Evolutionary conservation across 805 yeast genomes (phyloP).

Genomic region (Priceomyces castillae): DNA sequence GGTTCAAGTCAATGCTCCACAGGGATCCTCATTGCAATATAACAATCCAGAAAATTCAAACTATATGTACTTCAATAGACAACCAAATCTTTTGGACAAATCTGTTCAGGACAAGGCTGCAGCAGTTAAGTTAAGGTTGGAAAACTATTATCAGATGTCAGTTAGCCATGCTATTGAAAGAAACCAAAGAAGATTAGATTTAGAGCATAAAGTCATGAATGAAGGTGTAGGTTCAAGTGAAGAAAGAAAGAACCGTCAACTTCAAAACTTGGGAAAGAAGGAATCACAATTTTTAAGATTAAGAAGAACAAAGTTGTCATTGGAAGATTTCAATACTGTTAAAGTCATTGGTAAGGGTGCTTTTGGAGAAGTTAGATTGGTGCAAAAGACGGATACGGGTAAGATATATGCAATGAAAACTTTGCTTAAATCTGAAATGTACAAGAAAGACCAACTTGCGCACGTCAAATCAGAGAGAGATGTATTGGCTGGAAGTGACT

Average conservation of each 20-base stretch:
- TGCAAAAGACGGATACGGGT: constrained; percentile 89
- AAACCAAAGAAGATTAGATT: constrained; percentile 84
- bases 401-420: constrained; percentile 95
- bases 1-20: background rate
- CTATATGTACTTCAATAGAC: constrained; percentile 74
- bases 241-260: constrained; percentile 80
- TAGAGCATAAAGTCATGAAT: constrained; percentile 66
- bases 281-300: constrained; percentile 84
- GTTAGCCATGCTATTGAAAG: constrained; percentile 93
- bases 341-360: constrained; percentile 97
- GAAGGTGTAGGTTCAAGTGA: constrained; percentile 70
- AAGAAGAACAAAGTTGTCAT: constrained; percentile 75
- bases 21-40: background rate
- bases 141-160: constrained; percentile 80
- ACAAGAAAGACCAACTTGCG: constrained; percentile 88
- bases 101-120: constrained; percentile 79
- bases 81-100: constrained; percentile 75
- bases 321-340: constrained; percentile 84
- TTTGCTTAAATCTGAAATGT: constrained; percentile 85
- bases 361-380: constrained; percentile 93
- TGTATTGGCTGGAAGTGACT: constrained; percentile 85
- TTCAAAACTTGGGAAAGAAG: constrained; percentile 78
- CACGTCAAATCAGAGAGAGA: constrained; percentile 96
- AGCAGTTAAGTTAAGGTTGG: constrained; percentile 75
- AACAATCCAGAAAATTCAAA: constrained; percentile 26